Base-by-base conservation (phyloP, 2,329 filamentous ascomycete genomes). In the Clonostachys chloroleuca region DNA sequence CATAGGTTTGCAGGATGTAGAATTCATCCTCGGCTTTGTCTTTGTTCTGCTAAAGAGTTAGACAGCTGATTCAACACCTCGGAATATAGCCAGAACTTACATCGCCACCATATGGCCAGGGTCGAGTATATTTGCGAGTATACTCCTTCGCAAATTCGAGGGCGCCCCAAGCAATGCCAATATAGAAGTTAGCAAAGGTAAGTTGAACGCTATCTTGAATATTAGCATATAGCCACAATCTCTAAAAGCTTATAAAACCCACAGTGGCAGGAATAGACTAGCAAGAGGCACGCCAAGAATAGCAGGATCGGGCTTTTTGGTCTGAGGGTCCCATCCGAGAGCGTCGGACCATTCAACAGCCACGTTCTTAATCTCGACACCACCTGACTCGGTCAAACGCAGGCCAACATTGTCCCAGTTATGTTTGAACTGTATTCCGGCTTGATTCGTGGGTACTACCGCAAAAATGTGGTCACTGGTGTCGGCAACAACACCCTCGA, bases 381-480 rank as follows among this genome's bases (percentile, higher is more conserved):
- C 73, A 1, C 82, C 83, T 4, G 81, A 85, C 59, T 86, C 83
- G 0, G 78, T 84, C 52, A 86, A 60, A 1, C 81, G 75, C 4
- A 86, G 66, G 1, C 83, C 83, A 14, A 86, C 67, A 42, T 83
- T 84, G 56, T 85, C 73, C 82, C 81, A 86, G 61, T 85, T 84
- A 56, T 85, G 72, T 9, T 65, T 61, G 52, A 82, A 82, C 42
- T 73, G 58, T 40, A 86, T 79, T 0, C 81, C 81, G 0, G 73
- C 60, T 56, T 86, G 81, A 1, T 68, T 59, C 0, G 82, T 85
- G 6, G 70, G 69, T 2, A 82, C 80, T 18, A 84, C 61, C 4
- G 81, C 78, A 55, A 85, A 86, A 48, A 86, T 80, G 55, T 86
- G 82, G 46, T 81, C 68, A 5, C 73, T 68, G 0, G 80, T 83